Evolutionary conservation across 805 yeast species (phyloP).

Genomic region (Candida morakotiae): DNA sequence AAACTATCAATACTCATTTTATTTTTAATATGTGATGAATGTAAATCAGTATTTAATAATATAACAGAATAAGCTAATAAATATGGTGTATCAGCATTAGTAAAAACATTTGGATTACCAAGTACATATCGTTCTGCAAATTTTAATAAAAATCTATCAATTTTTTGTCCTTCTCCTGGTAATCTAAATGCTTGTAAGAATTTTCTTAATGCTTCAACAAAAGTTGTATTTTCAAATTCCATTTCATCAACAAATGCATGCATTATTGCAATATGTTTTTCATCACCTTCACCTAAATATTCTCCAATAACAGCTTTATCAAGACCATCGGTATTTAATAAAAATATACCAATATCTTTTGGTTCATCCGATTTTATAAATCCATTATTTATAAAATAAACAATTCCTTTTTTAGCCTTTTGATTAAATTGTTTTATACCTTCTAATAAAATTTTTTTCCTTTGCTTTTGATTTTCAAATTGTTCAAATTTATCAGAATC

Average conservation of each 20-base stretch:
- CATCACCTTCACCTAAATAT: conserved; percentile 85
- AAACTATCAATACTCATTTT: conserved; percentile 89
- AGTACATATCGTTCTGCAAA: conserved; percentile 90
- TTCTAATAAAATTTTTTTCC: conserved; percentile 77
- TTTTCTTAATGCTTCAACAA: conserved; percentile 81
- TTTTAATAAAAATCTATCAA: conserved; percentile 93
- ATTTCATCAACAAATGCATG: conserved; percentile 88
- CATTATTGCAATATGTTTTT: conserved; percentile 75
- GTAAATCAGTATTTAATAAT: conserved; percentile 91
- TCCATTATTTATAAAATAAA: conserved; percentile 53
- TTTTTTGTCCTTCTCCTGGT: conserved; percentile 98
- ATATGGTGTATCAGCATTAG: conserved; percentile 92
- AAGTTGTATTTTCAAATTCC: conserved; percentile 65
- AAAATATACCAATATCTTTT: conserved; percentile 65
- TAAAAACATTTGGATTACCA: conserved; percentile 84
- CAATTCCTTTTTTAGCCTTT: conserved; percentile 79
- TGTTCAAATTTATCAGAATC: conserved; percentile 73
- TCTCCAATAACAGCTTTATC: conserved; percentile 88
- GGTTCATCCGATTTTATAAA: conserved; percentile 65
- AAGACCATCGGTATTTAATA: conserved; percentile 66
- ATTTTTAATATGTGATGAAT: conserved; percentile 78
- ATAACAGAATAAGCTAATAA: conserved; percentile 88
- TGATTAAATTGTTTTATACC: conserved; percentile 77
- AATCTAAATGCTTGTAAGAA: conserved; percentile 86
- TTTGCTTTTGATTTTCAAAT: conserved; percentile 77